A percentile compares a stretch with the other conserved stretches of the same genome.
Evolutionary conservation across 495 filamentous ascomycete species (phyloP).

Genomic region (Mytilinidion resinicola): DNA sequence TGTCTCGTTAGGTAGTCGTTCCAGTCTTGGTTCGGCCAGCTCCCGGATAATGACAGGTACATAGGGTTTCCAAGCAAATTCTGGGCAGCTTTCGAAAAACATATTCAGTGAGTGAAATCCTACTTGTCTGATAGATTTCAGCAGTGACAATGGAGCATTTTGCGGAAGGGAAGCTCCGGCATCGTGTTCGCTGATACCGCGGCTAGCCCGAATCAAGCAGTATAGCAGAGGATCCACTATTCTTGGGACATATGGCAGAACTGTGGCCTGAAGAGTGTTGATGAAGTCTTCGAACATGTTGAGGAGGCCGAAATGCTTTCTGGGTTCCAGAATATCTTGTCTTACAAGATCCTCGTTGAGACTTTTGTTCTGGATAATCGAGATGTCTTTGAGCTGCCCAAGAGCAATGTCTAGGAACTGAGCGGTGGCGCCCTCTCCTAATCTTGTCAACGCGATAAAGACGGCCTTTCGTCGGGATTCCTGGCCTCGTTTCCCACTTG

Average conservation of each 20-base stretch:
- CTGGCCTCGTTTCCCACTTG: constrained; percentile 50
- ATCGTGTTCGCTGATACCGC: constrained; percentile 36
- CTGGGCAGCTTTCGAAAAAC: constrained; percentile 62
- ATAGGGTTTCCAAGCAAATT: constrained; percentile 65
- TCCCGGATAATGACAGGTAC: constrained; percentile 63
- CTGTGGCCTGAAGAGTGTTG: constrained; percentile 65
- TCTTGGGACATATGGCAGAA: constrained; percentile 53
- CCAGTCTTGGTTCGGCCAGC: constrained; percentile 66
- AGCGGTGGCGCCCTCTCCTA: constrained; percentile 59
- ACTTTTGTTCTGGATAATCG: constrained; percentile 47
- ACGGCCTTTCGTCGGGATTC: constrained; percentile 63
- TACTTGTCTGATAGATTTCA: constrained; percentile 63
- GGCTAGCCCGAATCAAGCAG: constrained; percentile 67
- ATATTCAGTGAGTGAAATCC: constrained; percentile 72
- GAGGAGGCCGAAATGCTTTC: constrained; percentile 80
- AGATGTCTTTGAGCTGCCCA: constrained; percentile 56
- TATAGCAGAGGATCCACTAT: constrained; percentile 71
- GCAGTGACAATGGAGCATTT: constrained; percentile 40
- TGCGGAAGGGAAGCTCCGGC: constrained; percentile 38
- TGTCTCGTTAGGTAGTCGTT: constrained; percentile 77
- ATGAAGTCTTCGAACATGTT: constrained; percentile 90
- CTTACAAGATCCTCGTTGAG: constrained; percentile 47
- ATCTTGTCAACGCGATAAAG: constrained; percentile 53
- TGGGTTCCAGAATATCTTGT: constrained; percentile 50
- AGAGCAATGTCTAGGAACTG: constrained; percentile 79